Evolutionary conservation across 2,329 filamentous ascomycete species (phyloP).

Genomic region (Paecilomyces sp.): DNA sequence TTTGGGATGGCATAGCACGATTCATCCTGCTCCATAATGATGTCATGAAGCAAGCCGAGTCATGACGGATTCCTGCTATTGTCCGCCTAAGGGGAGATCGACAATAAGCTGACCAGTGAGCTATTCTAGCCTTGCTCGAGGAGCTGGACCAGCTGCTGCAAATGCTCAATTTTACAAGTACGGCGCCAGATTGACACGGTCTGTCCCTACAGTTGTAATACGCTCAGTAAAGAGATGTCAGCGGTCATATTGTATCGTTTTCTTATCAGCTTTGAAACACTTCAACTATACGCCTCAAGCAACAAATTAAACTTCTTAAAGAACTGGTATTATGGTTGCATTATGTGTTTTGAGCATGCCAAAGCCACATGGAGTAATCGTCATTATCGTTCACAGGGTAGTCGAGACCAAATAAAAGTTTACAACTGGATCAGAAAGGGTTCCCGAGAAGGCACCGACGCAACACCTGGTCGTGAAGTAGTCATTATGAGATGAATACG

Average conservation of each 20-base stretch:
- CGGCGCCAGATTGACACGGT: not conserved
- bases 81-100: not conserved
- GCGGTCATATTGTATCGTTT: not conserved
- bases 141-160: too few species aligned
- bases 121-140: too few species aligned
- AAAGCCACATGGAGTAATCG: not conserved
- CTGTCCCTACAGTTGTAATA: not conserved
- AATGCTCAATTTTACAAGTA: not conserved
- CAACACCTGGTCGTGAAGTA: not conserved
- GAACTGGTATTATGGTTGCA: not conserved
- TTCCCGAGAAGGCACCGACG: conserved; percentile 2
- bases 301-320: not conserved
- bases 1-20: not conserved
- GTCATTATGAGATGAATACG: not conserved
- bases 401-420: not conserved
- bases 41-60: not conserved
- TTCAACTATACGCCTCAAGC: not conserved
- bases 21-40: not conserved
- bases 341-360: not conserved
- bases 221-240: not conserved
- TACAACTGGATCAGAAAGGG: not conserved
- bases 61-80: not conserved
- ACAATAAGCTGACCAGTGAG: not conserved
- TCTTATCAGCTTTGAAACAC: not conserved
- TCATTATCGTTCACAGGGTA: not conserved